Base-by-base conservation (phyloP, 2,329 filamentous ascomycete genomes). In the Fusarium sp. region DNA sequence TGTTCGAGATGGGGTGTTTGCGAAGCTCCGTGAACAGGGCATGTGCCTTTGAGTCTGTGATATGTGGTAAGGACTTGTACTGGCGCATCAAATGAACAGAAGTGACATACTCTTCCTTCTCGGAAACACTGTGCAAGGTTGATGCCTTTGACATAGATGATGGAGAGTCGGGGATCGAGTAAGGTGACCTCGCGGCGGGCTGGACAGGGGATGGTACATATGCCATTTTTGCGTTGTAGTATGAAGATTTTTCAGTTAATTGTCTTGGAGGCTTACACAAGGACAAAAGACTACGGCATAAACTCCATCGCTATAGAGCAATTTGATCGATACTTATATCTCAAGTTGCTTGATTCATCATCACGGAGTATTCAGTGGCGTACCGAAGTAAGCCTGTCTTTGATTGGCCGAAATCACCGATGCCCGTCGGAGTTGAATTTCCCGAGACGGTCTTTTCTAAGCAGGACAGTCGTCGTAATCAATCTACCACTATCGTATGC, bases 1-100 rank as follows among this genome's bases (percentile, higher is more conserved):
- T 29, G 22, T 16, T 73, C 54, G 16, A 71, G 71, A 39, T 74
- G 58, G 33, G 71, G 71, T 20, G 71, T 74, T 7, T 48, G 39
- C 3, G 63, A 70, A 7, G 52, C n/a, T 13, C 41, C 58, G 5
- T 74, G 63, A 20, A 64, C 37, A 27, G 27, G 24, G 11, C 71
- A 73, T 6, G 66, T 22, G 3, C 56, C 33, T 24, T 24, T 24
- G 18, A 57, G 54, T 6, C 33, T 58, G 56, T 4, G 8, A n/a
- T 18, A 27, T 27, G 16, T 29, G 22, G 16, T 58, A 4, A 58
- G 56, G 4, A 58, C 22, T 31, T 58, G 35, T 13, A 6, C 20
- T 18, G 3, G 11, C 22, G 11, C 2, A n/a, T 22, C 2, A n/a
- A 16, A 22, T 58, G 56, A 35, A 35, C 22, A 22, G 16, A 24